These are phyloP conservation scores for Penicillium griseofulvum DNA, from an alignment of 2,329 filamentous ascomycete genomes.

Conservation along the genomic window DNA sequence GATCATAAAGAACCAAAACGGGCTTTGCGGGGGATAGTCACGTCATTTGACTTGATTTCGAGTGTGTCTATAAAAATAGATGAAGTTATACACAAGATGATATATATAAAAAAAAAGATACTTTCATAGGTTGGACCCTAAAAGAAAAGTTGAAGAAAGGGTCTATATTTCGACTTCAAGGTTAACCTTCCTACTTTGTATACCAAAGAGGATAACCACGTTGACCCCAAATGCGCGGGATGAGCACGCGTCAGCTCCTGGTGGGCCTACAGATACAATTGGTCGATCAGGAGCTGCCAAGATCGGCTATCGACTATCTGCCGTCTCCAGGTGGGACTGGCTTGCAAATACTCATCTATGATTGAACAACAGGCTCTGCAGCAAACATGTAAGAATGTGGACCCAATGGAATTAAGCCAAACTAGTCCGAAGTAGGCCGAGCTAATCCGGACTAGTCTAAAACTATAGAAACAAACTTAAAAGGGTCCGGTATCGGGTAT, in stretches of 20 bases:
- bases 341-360: neutral
- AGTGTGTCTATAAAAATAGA: neutral
- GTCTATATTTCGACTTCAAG: neutral
- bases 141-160: neutral
- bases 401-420: slow-evolving; percentile 3
- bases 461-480: neutral
- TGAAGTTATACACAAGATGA: no score
- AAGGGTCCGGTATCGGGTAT: slow-evolving; percentile 19
- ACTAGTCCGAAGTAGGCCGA: neutral
- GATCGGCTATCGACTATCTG: slow-evolving; percentile 43
- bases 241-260: slow-evolving; percentile 38
- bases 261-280: slow-evolving; percentile 24
- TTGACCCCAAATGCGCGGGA: slow-evolving; percentile 19
- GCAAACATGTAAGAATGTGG: slow-evolving; percentile 24
- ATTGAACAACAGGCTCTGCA: slow-evolving; percentile 14
- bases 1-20: slow-evolving; percentile 26
- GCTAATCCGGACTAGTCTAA: neutral
- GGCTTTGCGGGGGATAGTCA: slow-evolving; percentile 24
- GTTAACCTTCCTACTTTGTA: slow-evolving; percentile 7
- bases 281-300: slow-evolving; percentile 33
- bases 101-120: no score
- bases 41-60: slow-evolving; percentile 14
- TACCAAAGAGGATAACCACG: slow-evolving; percentile 9
- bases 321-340: slow-evolving; percentile 24
- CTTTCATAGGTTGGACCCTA: no score